phyloP scores from a whole-genome alignment of 106 monocot species.

The Alisma plantagoaquatica region DNA sequence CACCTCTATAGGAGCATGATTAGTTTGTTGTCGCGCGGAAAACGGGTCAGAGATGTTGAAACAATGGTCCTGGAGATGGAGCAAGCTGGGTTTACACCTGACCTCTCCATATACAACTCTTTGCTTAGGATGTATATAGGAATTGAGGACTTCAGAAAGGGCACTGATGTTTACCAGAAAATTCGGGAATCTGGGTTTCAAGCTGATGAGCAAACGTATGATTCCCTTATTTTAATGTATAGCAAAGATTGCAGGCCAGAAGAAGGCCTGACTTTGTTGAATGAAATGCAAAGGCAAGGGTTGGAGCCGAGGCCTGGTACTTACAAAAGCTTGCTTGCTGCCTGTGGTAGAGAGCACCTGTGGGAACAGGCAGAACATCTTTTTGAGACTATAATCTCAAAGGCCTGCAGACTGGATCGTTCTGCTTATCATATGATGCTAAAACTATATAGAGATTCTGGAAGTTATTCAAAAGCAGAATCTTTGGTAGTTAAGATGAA shows the following conservation, averaged over 20 bases:
- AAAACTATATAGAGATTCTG: slow-evolving; percentile 84
- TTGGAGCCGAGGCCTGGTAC: slow-evolving; percentile 74
- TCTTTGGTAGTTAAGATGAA: slow-evolving; percentile 67
- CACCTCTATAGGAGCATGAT: slow-evolving; percentile 86
- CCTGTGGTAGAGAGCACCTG: slow-evolving; percentile 61
- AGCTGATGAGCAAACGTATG: slow-evolving; percentile 74
- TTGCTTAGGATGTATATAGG: slow-evolving; percentile 77
- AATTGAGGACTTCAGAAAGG: slow-evolving; percentile 63
- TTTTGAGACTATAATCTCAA: slow-evolving; percentile 47
- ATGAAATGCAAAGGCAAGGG: slow-evolving; percentile 62
- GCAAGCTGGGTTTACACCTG: slow-evolving; percentile 73
- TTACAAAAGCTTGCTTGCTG: slow-evolving; percentile 88
- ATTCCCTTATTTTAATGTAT: slow-evolving; percentile 72
- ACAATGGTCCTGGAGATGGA: slow-evolving; percentile 78
- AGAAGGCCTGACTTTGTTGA: slow-evolving; percentile 73
- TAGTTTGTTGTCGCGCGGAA: slow-evolving; percentile 58
- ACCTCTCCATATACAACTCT: slow-evolving; percentile 61
- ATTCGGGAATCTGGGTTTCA: slow-evolving; percentile 43
- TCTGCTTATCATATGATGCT: slow-evolving; percentile 88
- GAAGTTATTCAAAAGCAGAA: slow-evolving; percentile 73
- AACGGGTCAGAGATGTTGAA: slow-evolving; percentile 81
- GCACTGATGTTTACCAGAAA: slow-evolving; percentile 43
- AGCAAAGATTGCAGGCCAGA: slow-evolving; percentile 79
- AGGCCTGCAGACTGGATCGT: slow-evolving; percentile 46
- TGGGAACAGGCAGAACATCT: slow-evolving; percentile 86